A percentile compares a stretch with the other conserved stretches of the same genome.
Conservation (phyloP, 306 rosid species). For the Ormosia emarginata region DNA sequence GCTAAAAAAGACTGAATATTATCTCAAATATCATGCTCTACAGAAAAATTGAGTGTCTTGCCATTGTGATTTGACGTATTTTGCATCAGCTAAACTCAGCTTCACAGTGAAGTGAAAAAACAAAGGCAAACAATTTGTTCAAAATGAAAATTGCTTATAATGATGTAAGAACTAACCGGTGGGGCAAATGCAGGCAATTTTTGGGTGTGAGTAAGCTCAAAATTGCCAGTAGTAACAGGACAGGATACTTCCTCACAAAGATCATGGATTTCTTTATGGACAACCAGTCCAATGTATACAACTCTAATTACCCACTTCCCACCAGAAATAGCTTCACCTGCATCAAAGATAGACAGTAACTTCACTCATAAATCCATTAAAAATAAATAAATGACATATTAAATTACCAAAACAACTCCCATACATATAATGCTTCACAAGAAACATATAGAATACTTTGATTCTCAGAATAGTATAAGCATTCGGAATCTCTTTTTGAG, state of each 20-base stretch:
- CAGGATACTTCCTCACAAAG: conserved; percentile 48
- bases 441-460: neutral
- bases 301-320: conserved; percentile 56
- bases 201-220: conserved; percentile 55
- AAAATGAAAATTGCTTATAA: neutral
- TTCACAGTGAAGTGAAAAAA: neutral
- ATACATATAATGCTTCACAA: neutral
- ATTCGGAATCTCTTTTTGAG: neutral
- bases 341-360: conserved; percentile 9
- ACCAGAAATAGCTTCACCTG: conserved; percentile 41
- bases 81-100: too few species aligned
- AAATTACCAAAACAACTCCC: neutral
- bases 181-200: conserved; percentile 52
- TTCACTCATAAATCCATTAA: neutral
- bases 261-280: conserved; percentile 52
- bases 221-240: conserved; percentile 46
- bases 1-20: neutral
- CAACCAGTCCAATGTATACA: conserved; percentile 43
- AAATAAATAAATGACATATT: neutral
- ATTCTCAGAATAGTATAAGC: too few species aligned
- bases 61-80: too few species aligned
- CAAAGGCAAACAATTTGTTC: neutral
- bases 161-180: conserved; percentile 23
- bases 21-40: neutral
- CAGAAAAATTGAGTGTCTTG: too few species aligned